Conservation (phyloP, 306 rosid genomes). For the Canavalia gladiata region DNA sequence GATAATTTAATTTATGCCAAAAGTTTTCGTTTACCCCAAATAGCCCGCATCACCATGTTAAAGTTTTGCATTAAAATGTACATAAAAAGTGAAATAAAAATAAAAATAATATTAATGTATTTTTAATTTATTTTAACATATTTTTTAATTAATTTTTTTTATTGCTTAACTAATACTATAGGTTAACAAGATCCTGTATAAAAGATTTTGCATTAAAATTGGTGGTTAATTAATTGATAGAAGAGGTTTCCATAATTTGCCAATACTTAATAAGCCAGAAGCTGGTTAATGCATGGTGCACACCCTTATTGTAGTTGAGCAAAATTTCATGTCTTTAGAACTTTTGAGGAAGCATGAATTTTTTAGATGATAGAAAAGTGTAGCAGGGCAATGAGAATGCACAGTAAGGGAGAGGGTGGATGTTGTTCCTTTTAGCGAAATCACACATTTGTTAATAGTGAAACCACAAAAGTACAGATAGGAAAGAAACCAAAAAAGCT, state of each 20-base stretch:
- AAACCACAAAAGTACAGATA: slow-evolving; percentile 42
- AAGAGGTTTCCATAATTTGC: slow-evolving; percentile 18
- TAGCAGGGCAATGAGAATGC: slow-evolving; percentile 35
- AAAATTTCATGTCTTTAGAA: slow-evolving; percentile 26
- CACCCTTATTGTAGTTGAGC: slow-evolving; percentile 22
- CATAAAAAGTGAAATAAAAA: too few relatives aligned
- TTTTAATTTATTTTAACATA: too few relatives aligned
- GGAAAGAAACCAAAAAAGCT: slow-evolving; percentile 56
- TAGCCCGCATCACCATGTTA: slow-evolving; percentile 35
- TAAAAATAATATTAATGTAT: too few relatives aligned
- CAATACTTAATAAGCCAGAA: slow-evolving; percentile 20
- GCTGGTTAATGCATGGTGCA: slow-evolving; percentile 42
- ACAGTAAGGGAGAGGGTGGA: slow-evolving; percentile 41
- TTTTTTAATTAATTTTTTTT: too few relatives aligned
- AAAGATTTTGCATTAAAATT: slow-evolving; percentile 36
- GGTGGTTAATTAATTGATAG: neutral
- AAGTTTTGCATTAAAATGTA: slow-evolving; percentile 17
- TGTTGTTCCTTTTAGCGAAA: slow-evolving; percentile 54
- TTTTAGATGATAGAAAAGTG: slow-evolving; percentile 46
- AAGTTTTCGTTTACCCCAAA: slow-evolving; percentile 41
- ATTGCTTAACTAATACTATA: too few relatives aligned
- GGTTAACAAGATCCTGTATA: too few relatives aligned
- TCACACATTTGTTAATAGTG: slow-evolving; percentile 55
- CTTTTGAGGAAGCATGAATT: slow-evolving; percentile 37
- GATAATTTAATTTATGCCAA: slow-evolving; percentile 42